Conservation (phyloP, 1,284 basidiomycete genomes). For the Testicularia cyperi region DNA sequence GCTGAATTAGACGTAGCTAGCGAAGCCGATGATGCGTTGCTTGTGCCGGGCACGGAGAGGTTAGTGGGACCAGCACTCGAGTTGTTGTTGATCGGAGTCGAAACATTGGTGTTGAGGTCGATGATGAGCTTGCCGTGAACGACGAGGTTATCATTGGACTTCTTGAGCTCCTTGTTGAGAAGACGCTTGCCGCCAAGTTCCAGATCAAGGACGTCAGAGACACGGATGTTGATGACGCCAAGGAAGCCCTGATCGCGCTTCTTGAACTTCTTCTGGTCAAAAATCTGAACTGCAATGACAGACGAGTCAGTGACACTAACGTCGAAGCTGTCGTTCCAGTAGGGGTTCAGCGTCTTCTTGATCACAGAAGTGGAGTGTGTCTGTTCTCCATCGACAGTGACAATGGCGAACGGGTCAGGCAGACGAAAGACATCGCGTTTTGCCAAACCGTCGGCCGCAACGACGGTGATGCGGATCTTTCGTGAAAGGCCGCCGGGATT, state of each 20-base stretch:
- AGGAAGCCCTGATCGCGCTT: slow-evolving; percentile 90
- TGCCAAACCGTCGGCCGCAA: slow-evolving; percentile 57
- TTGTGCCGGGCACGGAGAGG: slow-evolving; percentile 29
- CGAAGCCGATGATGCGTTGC: slow-evolving; percentile 48
- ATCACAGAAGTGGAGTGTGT: slow-evolving; percentile 76
- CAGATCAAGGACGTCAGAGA: slow-evolving; percentile 84
- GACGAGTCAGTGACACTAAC: slow-evolving; percentile 81
- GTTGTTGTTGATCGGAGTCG: slow-evolving; percentile 53
- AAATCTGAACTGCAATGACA: slow-evolving; percentile 88
- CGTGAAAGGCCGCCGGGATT: slow-evolving; percentile 44
- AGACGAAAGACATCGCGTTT: slow-evolving; percentile 66
- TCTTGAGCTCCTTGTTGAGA: slow-evolving; percentile 58
- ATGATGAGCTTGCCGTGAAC: slow-evolving; percentile 60
- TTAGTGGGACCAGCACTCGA: slow-evolving; percentile 41
- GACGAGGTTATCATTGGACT: slow-evolving; percentile 59
- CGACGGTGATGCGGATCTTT: slow-evolving; percentile 58
- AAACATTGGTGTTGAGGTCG: slow-evolving; percentile 59
- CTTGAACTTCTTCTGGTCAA: slow-evolving; percentile 96
- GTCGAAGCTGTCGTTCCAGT: slow-evolving; percentile 60
- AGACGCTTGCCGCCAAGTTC: slow-evolving; percentile 83
- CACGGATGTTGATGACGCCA: slow-evolving; percentile 86
- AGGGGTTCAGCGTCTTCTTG: slow-evolving; percentile 60
- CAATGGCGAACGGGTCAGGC: slow-evolving; percentile 90
- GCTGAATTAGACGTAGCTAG: slow-evolving; percentile 26
- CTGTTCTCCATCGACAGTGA: slow-evolving; percentile 90